Percentiles rank a stretch among this genome's conserved stretches.
Conservation (phyloP, 2,329 filamentous ascomycete species). For the Endoconidiophora laricicola region DNA sequence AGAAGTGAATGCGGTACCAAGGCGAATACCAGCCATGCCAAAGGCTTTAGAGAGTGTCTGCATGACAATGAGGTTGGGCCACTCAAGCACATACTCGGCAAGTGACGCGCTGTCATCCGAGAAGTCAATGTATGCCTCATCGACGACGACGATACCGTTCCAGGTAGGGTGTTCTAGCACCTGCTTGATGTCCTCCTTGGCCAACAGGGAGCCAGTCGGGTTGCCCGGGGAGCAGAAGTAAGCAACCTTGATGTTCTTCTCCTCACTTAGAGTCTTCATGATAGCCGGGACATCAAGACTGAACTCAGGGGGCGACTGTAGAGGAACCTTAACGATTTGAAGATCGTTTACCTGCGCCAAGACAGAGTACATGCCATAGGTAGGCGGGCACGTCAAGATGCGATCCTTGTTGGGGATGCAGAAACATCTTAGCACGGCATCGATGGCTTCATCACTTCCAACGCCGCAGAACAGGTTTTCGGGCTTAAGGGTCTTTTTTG, state of each 20-base stretch:
- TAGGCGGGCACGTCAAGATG: conserved; percentile 88
- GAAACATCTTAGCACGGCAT: conserved; percentile 84
- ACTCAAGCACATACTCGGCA: conserved; percentile 80
- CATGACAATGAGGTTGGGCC: conserved; percentile 93
- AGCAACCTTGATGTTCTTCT: conserved; percentile 59
- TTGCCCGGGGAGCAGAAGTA: conserved; percentile 95
- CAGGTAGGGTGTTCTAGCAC: conserved; percentile 76
- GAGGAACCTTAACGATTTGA: conserved; percentile 67
- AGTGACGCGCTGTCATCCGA: conserved; percentile 59
- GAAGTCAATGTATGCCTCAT: conserved; percentile 95
- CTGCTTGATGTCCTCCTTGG: conserved; percentile 54
- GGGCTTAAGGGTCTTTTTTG: conserved; percentile 48
- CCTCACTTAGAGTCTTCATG: conserved; percentile 40
- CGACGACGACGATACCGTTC: conserved; percentile 87
- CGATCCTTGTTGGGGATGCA: conserved; percentile 75
- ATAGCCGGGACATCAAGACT: conserved; percentile 56
- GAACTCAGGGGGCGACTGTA: conserved; percentile 57
- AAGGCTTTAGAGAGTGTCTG: conserved; percentile 98
- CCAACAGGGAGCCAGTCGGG: conserved; percentile 66
- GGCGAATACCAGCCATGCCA: conserved; percentile 79
- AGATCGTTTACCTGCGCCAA: conserved; percentile 92
- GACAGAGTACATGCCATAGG: conserved; percentile 96
- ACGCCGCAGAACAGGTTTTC: conserved; percentile 89
- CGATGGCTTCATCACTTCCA: conserved; percentile 92
- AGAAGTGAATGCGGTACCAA: conserved; percentile 71